These are phyloP conservation scores for Penicillium salamii DNA, from an alignment of 495 filamentous ascomycete species.

Conservation along the genomic window DNA sequence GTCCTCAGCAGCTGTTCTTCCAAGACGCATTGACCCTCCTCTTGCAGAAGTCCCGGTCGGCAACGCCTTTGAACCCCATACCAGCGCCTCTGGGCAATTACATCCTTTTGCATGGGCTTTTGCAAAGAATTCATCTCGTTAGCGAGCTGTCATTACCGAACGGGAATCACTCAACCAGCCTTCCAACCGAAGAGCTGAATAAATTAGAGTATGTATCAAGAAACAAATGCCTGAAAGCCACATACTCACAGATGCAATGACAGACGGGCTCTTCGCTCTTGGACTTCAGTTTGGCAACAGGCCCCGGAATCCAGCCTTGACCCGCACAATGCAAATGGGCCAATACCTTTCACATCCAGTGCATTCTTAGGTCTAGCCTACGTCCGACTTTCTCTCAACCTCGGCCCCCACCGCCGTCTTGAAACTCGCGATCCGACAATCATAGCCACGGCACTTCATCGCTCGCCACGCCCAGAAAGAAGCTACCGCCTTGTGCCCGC, in stretches of 20 bases:
- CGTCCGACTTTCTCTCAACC: slow-evolving; percentile 35
- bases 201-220: slow-evolving; percentile 31
- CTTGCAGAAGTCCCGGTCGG: slow-evolving; percentile 29
- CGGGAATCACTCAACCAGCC: slow-evolving; percentile 27
- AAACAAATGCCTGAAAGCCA: neutral
- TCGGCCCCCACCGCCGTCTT: slow-evolving; percentile 36
- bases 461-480: slow-evolving; percentile 32
- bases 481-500: slow-evolving; percentile 38
- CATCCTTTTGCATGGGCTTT: slow-evolving; percentile 37
- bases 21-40: slow-evolving; percentile 38
- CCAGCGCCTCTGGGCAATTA: slow-evolving; percentile 40
- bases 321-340: slow-evolving; percentile 39
- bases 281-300: slow-evolving; percentile 44
- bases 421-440: slow-evolving; percentile 35
- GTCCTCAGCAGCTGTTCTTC: slow-evolving; percentile 36
- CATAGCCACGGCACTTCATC: slow-evolving; percentile 32
- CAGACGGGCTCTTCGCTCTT: slow-evolving; percentile 37
- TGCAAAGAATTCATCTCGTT: slow-evolving; percentile 40
- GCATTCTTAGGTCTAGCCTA: slow-evolving; percentile 40
- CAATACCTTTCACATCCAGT: slow-evolving; percentile 41
- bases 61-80: slow-evolving; percentile 30
- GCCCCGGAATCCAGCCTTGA: slow-evolving; percentile 42
- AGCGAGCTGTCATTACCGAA: slow-evolving; percentile 39
- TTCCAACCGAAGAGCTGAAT: slow-evolving; percentile 38
- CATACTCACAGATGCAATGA: neutral